Evolutionary conservation across 352 stramenopile genomes (phyloP).

Genomic region (Phytophthora chlamydospora): DNA sequence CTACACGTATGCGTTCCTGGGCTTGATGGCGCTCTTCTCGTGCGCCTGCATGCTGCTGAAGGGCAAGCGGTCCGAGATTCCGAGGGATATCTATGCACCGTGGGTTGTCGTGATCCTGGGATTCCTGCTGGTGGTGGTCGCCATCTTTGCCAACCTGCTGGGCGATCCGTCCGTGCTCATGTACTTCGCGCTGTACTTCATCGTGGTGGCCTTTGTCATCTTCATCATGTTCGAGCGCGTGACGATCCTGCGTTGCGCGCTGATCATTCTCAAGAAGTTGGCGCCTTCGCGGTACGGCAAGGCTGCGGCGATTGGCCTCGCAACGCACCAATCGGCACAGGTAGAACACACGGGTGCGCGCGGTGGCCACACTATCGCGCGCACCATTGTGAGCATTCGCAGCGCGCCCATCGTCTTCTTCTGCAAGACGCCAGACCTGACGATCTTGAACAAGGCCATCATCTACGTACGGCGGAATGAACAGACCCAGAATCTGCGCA

Average conservation of each 20-base stretch:
- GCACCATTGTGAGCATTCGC: constrained; percentile 55
- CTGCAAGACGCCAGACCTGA: constrained; percentile 84
- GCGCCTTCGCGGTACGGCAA: constrained; percentile 40
- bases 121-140: constrained; percentile 49
- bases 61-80: constrained; percentile 79
- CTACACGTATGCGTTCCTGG: constrained; percentile 89
- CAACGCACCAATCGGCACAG: background rate
- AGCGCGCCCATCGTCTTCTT: constrained; percentile 85
- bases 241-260: constrained; percentile 37
- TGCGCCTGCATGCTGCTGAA: constrained; percentile 86
- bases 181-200: constrained; percentile 66
- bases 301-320: constrained; percentile 13
- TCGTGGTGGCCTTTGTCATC: constrained; percentile 46
- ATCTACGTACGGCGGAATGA: constrained; percentile 90
- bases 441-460: constrained; percentile 91
- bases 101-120: constrained; percentile 48
- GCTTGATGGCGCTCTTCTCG: constrained; percentile 85
- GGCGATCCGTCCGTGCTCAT: constrained; percentile 53
- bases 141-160: constrained; percentile 56
- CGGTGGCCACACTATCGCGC: constrained; percentile 51
- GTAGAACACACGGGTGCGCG: constrained; percentile 46
- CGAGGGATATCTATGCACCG: constrained; percentile 60
- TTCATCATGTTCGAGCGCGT: constrained; percentile 67
- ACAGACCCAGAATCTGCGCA: constrained; percentile 82
- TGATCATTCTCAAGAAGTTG: constrained; percentile 45